Percentiles rank a stretch among this genome's conserved stretches.
Evolutionary conservation across 1,139 yeast genomes (phyloP).

Genomic region (Nakaseomyces glabratus): DNA sequence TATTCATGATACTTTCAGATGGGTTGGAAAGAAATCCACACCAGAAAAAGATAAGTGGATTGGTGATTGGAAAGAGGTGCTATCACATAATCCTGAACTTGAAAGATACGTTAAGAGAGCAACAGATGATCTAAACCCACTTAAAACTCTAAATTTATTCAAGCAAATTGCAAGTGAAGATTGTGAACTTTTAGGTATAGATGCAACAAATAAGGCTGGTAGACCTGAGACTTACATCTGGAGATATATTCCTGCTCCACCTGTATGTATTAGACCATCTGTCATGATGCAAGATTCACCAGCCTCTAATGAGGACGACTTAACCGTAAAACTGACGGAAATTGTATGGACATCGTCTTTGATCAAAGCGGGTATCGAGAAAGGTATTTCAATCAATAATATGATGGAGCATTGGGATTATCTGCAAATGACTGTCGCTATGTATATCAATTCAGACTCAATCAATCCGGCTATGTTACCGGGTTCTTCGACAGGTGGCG

Average conservation of each 20-base stretch:
- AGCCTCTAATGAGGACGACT: conserved; percentile 90
- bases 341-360: conserved; percentile 92
- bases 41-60: conserved; percentile 86
- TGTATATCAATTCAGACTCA: conserved; percentile 94
- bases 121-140: conserved; percentile 88
- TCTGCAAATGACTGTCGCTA: conserved; percentile 87
- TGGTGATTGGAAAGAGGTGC: conserved; percentile 66
- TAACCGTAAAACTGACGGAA: conserved; percentile 91
- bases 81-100: conserved; percentile 70
- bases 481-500: conserved; percentile 49
- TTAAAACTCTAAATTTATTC: conserved; percentile 79
- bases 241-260: conserved; percentile 98
- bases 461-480: conserved; percentile 74
- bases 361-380: conserved; percentile 88
- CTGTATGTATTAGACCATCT: conserved; percentile 96
- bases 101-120: conserved; percentile 82
- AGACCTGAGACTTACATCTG: conserved; percentile 95
- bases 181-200: conserved; percentile 87
- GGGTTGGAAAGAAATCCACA: conserved; percentile 85
- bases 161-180: conserved; percentile 79
- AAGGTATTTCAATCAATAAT: conserved; percentile 85
- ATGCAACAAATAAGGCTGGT: conserved; percentile 68
- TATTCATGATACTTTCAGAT: conserved; percentile 91
- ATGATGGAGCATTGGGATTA: conserved; percentile 99
- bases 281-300: conserved; percentile 86